phyloP scores from a whole-genome alignment of 2,329 filamentous ascomycete species.

The Colletotrichum tamarilloi region DNA sequence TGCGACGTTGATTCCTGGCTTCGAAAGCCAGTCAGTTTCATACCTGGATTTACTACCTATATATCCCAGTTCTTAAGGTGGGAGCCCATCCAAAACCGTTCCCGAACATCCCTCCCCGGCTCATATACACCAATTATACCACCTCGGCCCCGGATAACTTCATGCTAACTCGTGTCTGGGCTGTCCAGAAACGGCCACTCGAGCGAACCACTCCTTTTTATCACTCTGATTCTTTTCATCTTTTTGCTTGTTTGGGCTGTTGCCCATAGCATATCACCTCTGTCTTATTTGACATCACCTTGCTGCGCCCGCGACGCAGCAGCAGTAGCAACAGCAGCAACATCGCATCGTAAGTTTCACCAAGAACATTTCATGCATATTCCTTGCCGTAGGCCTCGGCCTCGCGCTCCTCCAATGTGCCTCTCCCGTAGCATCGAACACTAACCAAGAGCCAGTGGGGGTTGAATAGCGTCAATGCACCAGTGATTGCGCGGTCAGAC shows the following conservation, averaged over 20 bases:
- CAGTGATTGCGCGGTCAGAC: constrained; percentile 32
- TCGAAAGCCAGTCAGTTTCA: constrained; percentile 29
- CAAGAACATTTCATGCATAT: constrained; percentile 32
- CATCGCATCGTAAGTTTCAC: constrained; percentile 25
- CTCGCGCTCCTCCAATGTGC: constrained; percentile 10
- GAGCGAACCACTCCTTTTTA: constrained; percentile 19
- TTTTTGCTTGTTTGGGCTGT: neutral
- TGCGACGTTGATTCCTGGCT: constrained; percentile 22
- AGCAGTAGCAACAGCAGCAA: neutral
- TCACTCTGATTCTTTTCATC: neutral
- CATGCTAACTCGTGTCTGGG: constrained; percentile 13
- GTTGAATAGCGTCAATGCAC: constrained; percentile 34
- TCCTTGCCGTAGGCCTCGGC: constrained; percentile 25
- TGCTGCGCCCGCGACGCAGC: constrained; percentile 22
- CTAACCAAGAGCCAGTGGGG: constrained; percentile 30
- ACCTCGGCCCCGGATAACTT: neutral
- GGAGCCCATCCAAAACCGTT: constrained; percentile 21
- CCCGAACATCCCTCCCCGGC: constrained; percentile 27
- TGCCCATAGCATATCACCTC: neutral
- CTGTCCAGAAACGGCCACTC: constrained; percentile 12
- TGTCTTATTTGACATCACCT: constrained; percentile 7
- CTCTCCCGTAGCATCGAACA: constrained; percentile 22
- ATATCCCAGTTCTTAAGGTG: constrained; percentile 26
- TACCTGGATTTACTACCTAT: constrained; percentile 21
- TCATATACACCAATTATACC: constrained; percentile 11